Evolutionary conservation across 2,329 filamentous ascomycete species (phyloP).

Genomic region (Mollisia scopiformis): DNA sequence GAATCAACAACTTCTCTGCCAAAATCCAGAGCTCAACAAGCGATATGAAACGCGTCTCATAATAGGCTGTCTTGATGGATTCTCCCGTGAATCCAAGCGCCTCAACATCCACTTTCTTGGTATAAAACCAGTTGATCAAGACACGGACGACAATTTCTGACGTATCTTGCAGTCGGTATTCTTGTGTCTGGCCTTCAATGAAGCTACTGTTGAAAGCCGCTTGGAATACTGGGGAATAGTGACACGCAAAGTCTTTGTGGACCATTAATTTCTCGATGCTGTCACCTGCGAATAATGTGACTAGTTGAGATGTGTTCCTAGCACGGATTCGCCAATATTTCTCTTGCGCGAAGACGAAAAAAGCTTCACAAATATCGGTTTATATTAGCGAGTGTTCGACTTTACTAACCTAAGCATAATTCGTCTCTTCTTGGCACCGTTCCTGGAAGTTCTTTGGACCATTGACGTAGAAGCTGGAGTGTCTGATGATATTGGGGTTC

Average conservation of each 20-base stretch:
- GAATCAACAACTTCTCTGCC: conserved; percentile 9
- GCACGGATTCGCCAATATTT: background rate
- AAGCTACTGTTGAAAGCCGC: conserved; percentile 17
- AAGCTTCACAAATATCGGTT: background rate
- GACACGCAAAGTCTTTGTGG: conserved; percentile 18
- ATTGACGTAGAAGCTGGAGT: too few relatives aligned
- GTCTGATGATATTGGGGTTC: too few relatives aligned
- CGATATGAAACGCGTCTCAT: background rate
- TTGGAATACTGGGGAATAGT: conserved; percentile 11
- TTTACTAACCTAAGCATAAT: too few relatives aligned
- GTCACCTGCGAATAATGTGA: conserved; percentile 1
- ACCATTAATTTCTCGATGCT: conserved; percentile 6
- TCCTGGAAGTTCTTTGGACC: too few relatives aligned
- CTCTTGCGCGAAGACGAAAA: background rate
- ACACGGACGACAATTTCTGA: conserved; percentile 2
- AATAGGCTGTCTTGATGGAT: background rate
- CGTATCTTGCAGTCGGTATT: conserved; percentile 12
- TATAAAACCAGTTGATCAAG: conserved; percentile 18
- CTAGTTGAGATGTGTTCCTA: background rate
- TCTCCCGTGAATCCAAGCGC: background rate
- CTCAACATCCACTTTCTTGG: conserved; percentile 6
- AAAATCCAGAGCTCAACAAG: conserved; percentile 17
- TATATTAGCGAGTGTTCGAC: too few relatives aligned
- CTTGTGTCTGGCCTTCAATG: conserved; percentile 16
- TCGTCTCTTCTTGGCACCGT: too few relatives aligned